These are phyloP conservation scores for Saccharomycopsis sp. DNA, from an alignment of 805 yeast species.

Conservation along the genomic window DNA sequence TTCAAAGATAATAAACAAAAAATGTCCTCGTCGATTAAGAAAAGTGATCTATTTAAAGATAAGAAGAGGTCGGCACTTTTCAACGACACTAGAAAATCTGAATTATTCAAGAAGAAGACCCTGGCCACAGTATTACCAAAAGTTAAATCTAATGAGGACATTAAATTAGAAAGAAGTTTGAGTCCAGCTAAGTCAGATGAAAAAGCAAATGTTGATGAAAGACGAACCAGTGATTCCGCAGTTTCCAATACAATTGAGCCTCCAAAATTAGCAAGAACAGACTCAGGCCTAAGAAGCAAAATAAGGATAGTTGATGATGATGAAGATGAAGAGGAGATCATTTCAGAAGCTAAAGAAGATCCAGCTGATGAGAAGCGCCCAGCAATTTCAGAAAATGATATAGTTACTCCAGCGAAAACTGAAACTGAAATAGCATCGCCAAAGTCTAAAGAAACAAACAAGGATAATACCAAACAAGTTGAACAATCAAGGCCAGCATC, in stretches of 20 bases:
- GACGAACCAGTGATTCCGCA: neutral
- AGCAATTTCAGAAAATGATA: no score
- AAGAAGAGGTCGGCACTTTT: neutral
- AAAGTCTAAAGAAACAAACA: no score
- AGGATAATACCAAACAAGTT: no score
- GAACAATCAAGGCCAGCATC: no score
- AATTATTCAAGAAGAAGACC: neutral
- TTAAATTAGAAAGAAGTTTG: neutral
- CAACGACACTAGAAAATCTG: neutral
- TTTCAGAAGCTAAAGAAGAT: no score
- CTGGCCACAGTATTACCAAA: no score
- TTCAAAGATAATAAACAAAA: slow-evolving; percentile 7
- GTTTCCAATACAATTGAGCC: neutral
- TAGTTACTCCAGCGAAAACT: no score
- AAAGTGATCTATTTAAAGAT: slow-evolving; percentile 16
- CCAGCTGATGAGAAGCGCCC: no score
- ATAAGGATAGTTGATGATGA: neutral
- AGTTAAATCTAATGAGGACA: neutral
- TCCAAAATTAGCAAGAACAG: neutral
- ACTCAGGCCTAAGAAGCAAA: neutral
- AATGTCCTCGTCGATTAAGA: slow-evolving; percentile 6
- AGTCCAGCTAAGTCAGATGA: neutral
- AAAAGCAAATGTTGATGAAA: neutral
- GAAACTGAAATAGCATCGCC: no score
- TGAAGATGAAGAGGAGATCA: slow-evolving; percentile 43